Evolutionary conservation across 2,329 filamentous ascomycete species (phyloP).

Genomic region (Epichloe gansuensis): DNA sequence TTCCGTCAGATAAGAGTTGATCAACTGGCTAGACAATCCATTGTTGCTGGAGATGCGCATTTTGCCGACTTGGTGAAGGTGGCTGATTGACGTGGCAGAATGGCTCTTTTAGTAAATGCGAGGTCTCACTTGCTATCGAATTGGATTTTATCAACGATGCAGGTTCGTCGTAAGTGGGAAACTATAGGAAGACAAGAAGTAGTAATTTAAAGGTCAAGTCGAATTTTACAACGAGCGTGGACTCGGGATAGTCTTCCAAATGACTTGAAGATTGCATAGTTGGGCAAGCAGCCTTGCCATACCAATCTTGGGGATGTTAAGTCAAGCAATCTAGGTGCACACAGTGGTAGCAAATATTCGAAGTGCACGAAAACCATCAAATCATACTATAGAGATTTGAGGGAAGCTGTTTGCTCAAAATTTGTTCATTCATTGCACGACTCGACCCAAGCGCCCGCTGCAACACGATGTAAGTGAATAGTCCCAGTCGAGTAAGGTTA

Average conservation of each 20-base stretch:
- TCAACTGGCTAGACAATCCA: neutral
- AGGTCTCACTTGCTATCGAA: neutral
- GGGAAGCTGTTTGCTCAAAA: conserved; percentile 1
- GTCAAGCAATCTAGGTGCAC: conserved; percentile 1
- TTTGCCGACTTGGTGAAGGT: neutral
- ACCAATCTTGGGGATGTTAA: neutral
- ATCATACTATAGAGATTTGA: neutral
- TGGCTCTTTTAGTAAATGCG: neutral
- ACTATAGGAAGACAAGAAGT: neutral
- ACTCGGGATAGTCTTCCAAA: neutral
- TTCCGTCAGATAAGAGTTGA: neutral
- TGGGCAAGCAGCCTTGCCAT: neutral
- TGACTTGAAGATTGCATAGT: neutral
- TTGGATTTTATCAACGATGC: neutral
- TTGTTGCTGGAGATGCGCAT: neutral
- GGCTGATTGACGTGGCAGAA: neutral
- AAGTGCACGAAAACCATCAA: neutral
- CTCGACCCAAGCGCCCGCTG: neutral
- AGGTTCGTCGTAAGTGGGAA: neutral
- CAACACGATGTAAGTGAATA: neutral
- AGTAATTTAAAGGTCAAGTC: neutral
- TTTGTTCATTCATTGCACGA: conserved; percentile 1
- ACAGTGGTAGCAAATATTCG: neutral
- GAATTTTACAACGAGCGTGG: neutral
- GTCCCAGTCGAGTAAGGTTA: neutral